Evolutionary conservation across 2,329 filamentous ascomycete genomes (phyloP).

Genomic region (Thyridium curvatum): DNA sequence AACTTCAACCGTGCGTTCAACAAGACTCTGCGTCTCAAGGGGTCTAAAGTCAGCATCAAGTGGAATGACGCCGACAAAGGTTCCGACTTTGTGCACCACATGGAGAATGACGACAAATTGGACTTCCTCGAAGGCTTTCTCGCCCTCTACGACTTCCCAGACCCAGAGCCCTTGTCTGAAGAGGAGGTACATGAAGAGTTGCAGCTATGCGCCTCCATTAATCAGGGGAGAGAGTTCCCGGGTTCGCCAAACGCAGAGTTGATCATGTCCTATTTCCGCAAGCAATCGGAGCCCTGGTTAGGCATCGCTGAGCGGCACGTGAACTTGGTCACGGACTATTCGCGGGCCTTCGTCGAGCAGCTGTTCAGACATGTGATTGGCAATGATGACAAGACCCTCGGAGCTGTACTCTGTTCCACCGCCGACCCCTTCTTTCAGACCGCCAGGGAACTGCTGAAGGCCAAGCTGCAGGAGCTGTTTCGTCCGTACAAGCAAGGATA

Average conservation of each 20-base stretch:
- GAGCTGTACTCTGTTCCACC: conserved; percentile 12
- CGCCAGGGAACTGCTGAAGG: conserved; percentile 16
- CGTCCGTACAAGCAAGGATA: conserved; percentile 25
- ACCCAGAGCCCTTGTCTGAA: conserved; percentile 15
- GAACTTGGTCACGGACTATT: conserved; percentile 15
- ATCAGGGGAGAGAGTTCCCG: conserved; percentile 33
- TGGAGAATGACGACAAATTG: conserved; percentile 9
- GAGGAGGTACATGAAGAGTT: conserved; percentile 17
- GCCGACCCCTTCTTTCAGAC: conserved; percentile 13
- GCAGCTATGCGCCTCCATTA: conserved; percentile 21
- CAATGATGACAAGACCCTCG: conserved; percentile 13
- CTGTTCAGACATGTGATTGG: conserved; percentile 25
- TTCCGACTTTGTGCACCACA: neutral
- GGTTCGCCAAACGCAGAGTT: conserved; percentile 28
- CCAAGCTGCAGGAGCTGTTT: conserved; percentile 32
- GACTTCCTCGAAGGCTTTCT: conserved; percentile 21
- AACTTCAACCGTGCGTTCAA: conserved; percentile 3
- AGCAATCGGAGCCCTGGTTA: conserved; percentile 30
- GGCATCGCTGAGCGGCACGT: conserved; percentile 28
- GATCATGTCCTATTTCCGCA: conserved; percentile 30
- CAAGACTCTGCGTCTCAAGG: neutral
- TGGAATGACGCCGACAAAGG: neutral
- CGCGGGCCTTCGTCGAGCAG: conserved; percentile 29
- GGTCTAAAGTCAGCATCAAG: neutral
- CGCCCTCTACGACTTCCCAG: conserved; percentile 18